A percentile compares a stretch with the other conserved stretches of the same genome.
These are phyloP conservation scores for Echria macrotheca DNA, from an alignment of 495 filamentous ascomycete species.

Conservation along the genomic window DNA sequence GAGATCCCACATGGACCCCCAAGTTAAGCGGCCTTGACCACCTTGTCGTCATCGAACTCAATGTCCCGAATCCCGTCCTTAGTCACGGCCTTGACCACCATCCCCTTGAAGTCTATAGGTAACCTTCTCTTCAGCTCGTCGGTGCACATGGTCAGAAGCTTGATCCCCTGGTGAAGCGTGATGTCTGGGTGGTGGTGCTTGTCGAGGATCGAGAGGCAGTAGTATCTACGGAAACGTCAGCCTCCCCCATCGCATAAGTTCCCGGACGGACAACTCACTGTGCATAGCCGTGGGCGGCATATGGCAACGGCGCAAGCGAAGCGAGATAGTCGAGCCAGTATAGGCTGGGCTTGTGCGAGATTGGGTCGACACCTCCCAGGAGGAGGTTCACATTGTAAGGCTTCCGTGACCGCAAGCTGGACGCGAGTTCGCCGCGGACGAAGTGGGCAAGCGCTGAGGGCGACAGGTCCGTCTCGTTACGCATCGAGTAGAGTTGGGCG, in stretches of 20 bases:
- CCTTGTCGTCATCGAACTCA: constrained; percentile 72
- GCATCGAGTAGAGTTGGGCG: constrained; percentile 96
- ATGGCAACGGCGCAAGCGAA: constrained; percentile 77
- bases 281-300: constrained; percentile 96
- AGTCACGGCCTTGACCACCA: constrained; percentile 85
- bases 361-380: constrained; percentile 84
- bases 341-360: constrained; percentile 77
- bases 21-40: constrained; percentile 58
- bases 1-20: not conserved
- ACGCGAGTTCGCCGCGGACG: constrained; percentile 86
- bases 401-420: constrained; percentile 79
- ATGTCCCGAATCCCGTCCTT: constrained; percentile 83
- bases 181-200: constrained; percentile 98
- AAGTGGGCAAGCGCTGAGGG: constrained; percentile 86
- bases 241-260: not conserved
- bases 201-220: constrained; percentile 91
- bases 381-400: constrained; percentile 96
- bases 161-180: constrained; percentile 75
- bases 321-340: constrained; percentile 99
- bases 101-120: constrained; percentile 97
- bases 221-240: constrained; percentile 51
- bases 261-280: constrained; percentile 57
- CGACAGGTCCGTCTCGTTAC: constrained; percentile 84
- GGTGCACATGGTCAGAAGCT: constrained; percentile 87
- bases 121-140: constrained; percentile 93